A percentile compares a stretch with the other conserved stretches of the same genome.
phyloP scores from a whole-genome alignment of 2,329 filamentous ascomycete genomes.

The Alternaria gaisen region DNA sequence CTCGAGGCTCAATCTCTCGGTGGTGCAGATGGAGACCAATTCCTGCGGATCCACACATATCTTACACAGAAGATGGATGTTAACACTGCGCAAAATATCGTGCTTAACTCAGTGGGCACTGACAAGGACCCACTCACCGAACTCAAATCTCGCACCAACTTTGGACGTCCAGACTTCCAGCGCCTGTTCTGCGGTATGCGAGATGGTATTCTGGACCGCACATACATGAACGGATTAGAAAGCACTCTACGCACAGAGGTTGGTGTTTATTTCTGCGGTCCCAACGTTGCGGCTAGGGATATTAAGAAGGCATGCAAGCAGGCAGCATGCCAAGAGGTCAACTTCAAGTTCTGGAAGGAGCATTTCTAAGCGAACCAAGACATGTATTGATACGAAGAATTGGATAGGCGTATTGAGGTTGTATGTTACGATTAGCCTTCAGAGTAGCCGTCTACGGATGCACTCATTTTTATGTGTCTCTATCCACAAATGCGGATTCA shows the following conservation, averaged over 20 bases:
- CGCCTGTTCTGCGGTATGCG: slow-evolving; percentile 85
- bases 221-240: slow-evolving; percentile 84
- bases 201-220: slow-evolving; percentile 83
- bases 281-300: slow-evolving; percentile 78
- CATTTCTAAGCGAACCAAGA: slow-evolving; percentile 63
- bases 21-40: slow-evolving; percentile 73
- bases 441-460: slow-evolving; percentile 12
- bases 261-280: slow-evolving; percentile 97
- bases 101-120: slow-evolving; percentile 91
- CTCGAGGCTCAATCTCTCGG: slow-evolving; percentile 85
- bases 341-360: slow-evolving; percentile 99
- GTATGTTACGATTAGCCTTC: slow-evolving; percentile 13
- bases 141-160: slow-evolving; percentile 88
- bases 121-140: slow-evolving; percentile 91
- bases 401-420: neutral
- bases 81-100: slow-evolving; percentile 95
- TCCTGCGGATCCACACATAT: slow-evolving; percentile 97
- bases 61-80: slow-evolving; percentile 92
- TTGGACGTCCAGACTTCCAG: slow-evolving; percentile 89
- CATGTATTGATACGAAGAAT: neutral
- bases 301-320: slow-evolving; percentile 83
- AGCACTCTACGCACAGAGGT: slow-evolving; percentile 81
- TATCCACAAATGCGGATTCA: neutral
- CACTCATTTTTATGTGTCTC: slow-evolving; percentile 11
- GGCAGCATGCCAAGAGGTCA: slow-evolving; percentile 78